A percentile compares a stretch with the other conserved stretches of the same genome.
Conservation (phyloP, 2,329 filamentous ascomycete genomes). For the Fusarium tjaetaba region DNA sequence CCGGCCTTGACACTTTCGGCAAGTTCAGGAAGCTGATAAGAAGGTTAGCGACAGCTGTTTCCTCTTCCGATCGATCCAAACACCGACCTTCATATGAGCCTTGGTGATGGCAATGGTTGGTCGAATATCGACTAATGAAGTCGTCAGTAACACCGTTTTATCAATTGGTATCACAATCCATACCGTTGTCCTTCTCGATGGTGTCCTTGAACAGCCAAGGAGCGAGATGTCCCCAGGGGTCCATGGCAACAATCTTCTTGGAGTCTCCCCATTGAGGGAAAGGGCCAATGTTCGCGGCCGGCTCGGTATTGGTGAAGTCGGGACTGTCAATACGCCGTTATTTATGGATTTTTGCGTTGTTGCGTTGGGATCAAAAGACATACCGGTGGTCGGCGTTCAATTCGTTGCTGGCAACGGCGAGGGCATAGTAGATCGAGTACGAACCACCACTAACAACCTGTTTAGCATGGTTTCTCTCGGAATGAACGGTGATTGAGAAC, state of each 20-base stretch:
- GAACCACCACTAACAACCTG: conserved; percentile 73
- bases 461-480: conserved; percentile 9
- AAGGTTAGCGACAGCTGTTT: conserved; percentile 2
- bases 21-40: conserved; percentile 79
- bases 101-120: conserved; percentile 93
- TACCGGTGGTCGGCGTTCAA: conserved; percentile 81
- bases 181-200: conserved; percentile 78
- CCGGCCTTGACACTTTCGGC: conserved; percentile 86
- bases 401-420: conserved; percentile 92
- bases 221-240: conserved; percentile 88
- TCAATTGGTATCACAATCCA: not conserved
- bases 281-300: conserved; percentile 87
- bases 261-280: conserved; percentile 89
- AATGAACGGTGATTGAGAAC: conserved; percentile 2
- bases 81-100: conserved; percentile 82
- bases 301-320: conserved; percentile 82
- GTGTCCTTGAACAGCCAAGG: conserved; percentile 85
- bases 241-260: conserved; percentile 98
- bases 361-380: too few relatives aligned
- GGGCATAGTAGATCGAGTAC: conserved; percentile 94
- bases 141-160: conserved; percentile 6
- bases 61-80: not conserved
- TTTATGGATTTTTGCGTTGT: not conserved
- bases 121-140: conserved; percentile 74
- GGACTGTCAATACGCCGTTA: conserved; percentile 51